Base-by-base conservation (phyloP, 2,329 filamentous ascomycete genomes). In the Teratosphaeria gauchensis region DNA sequence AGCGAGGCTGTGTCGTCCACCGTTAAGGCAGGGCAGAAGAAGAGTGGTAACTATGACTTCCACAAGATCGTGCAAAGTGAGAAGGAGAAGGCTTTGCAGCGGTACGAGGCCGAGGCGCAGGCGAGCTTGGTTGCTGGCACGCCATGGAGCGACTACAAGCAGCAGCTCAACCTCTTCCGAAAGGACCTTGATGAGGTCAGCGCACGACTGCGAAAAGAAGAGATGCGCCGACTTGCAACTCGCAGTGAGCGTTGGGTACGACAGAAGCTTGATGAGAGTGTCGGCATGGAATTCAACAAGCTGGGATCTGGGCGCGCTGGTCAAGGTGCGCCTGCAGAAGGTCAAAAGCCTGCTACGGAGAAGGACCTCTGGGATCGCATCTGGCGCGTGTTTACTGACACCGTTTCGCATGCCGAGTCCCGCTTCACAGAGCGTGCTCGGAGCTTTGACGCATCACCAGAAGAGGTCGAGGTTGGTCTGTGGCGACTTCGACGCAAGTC, bases 351-450 rank as follows among this genome's bases (percentile, higher is more conserved):
- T 1, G 69, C 79, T 0, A 77, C 82, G 0, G 92, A 97, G 73
- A 91, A 89, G 72, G 88, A 91, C 58, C 84, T 99, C 16, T 99
- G 95, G 94, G 94, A 99, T 71, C 86, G 92, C 46, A 88, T 99
- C 68, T 99, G 94, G 94, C 83, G 76, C 33, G 83, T 90, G 38
- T 99, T 99, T 69, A 86, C 84, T 6, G 82, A 84, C 12, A 89
- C 92, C 8, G 91, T 97, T 19, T 81, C 84, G 57, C 90, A 96
- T 70, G 92, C 94, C 11, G 90, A 96, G 73, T 80, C 79, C 31
- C 84, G 91, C 58, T 97, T 97, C 74, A 84, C 87, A 0, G 90
- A 95, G 64, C 84, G 92, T 60, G 92, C 94, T 58, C 89, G 87
- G 75, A 95, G 90, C 77, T 96, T 97, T 66, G 90, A 97, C 72